These are phyloP conservation scores for Colletotrichum cordylinicola DNA, from an alignment of 2,329 filamentous ascomycete genomes.

Conservation along the genomic window DNA sequence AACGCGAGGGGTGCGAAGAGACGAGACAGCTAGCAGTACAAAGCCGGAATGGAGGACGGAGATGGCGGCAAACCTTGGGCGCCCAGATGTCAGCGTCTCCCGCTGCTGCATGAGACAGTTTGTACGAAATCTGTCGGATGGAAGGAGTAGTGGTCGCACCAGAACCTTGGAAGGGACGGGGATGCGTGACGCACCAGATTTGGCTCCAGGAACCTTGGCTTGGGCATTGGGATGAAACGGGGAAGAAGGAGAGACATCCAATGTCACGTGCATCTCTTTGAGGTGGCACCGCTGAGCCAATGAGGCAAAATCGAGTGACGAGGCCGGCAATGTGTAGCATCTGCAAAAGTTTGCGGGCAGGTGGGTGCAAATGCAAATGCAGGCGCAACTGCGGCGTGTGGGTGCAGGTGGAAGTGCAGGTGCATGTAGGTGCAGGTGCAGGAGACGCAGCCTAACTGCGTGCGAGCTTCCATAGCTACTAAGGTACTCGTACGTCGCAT, in stretches of 20 bases:
- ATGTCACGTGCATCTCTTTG: background rate
- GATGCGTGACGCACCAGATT: background rate
- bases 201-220: background rate
- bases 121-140: background rate
- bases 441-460: background rate
- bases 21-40: background rate
- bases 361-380: background rate
- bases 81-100: background rate
- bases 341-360: background rate
- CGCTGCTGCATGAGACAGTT: background rate
- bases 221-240: background rate
- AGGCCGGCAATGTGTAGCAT: background rate
- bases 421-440: background rate
- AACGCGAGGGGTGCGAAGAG: background rate
- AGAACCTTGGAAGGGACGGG: background rate
- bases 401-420: background rate
- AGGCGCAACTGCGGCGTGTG: background rate
- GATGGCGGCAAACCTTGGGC: background rate
- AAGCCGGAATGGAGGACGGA: background rate
- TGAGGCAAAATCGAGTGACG: background rate
- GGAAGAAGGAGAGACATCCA: background rate
- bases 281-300: background rate
- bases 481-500: background rate
- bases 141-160: background rate
- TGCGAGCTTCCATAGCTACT: background rate